Percentiles rank a stretch among this genome's conserved stretches.
Evolutionary conservation across 306 rosid genomes (phyloP).

Genomic region (Cicer yamashitae): DNA sequence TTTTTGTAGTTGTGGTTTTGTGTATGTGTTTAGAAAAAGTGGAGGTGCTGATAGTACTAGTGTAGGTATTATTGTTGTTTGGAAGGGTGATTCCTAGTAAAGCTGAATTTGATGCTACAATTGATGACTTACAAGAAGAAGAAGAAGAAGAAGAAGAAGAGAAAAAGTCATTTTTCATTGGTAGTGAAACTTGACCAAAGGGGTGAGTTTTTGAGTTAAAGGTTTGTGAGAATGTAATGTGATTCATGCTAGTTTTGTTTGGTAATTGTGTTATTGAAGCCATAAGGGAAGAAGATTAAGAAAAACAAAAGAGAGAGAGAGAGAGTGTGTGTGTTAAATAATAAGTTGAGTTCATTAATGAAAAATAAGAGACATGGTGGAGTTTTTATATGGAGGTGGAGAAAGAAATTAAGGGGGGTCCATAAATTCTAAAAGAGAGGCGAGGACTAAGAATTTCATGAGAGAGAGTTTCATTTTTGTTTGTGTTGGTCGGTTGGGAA

Average conservation of each 20-base stretch:
- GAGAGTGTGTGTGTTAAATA: not conserved
- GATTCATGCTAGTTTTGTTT: conserved; percentile 41
- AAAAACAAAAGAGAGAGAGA: conserved; percentile 13
- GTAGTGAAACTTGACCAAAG: conserved; percentile 61
- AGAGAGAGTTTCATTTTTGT: not conserved
- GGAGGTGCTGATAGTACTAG: conserved; percentile 9
- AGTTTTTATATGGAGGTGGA: conserved; percentile 41
- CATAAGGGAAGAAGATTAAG: conserved; percentile 42
- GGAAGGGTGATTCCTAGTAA: conserved; percentile 23
- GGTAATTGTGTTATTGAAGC: conserved; percentile 39
- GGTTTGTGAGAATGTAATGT: conserved; percentile 54
- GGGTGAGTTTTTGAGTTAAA: conserved; percentile 50
- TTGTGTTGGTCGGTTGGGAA: conserved; percentile 55
- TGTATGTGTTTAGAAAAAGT: not conserved
- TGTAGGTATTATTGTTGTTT: not conserved
- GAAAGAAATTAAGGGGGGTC: conserved; percentile 33
- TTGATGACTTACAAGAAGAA: conserved; percentile 32
- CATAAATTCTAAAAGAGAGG: conserved; percentile 45
- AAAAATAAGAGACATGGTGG: conserved; percentile 33
- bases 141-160: not conserved
- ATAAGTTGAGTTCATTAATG: conserved; percentile 6
- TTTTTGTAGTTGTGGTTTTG: not conserved
- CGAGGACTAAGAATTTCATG: conserved; percentile 48
- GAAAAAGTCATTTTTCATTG: conserved; percentile 21
- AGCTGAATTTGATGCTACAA: conserved; percentile 38